Evolutionary conservation across 768 basidiomycete genomes (phyloP).

Genomic region (Amanita pallidorosea): DNA sequence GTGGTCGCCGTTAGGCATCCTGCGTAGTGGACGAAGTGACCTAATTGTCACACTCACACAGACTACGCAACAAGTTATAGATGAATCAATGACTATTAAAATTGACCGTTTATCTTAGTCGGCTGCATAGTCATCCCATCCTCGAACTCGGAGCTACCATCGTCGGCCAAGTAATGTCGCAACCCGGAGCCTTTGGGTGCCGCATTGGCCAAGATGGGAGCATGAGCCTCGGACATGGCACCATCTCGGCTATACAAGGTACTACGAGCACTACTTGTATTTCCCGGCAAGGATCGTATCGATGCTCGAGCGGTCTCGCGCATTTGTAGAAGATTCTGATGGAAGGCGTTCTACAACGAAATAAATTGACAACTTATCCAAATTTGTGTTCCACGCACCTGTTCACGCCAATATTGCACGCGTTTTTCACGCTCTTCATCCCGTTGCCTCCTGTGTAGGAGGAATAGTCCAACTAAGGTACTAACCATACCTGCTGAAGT

Average conservation of each 20-base stretch:
- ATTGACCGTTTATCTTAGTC: conserved; percentile 23
- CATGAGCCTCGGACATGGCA: conserved; percentile 41
- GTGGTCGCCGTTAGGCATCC: conserved; percentile 53
- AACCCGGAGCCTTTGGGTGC: conserved; percentile 45
- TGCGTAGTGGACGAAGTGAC: conserved; percentile 7
- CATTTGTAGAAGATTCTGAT: conserved; percentile 74
- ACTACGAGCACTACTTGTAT: conserved; percentile 35
- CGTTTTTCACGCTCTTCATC: conserved; percentile 74
- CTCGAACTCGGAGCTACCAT: conserved; percentile 37
- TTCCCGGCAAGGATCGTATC: conserved; percentile 42
- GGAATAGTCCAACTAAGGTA: conserved; percentile 57
- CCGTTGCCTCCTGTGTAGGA: conserved; percentile 62
- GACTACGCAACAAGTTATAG: conserved; percentile 12
- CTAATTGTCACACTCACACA: too few species aligned
- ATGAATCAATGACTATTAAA: conserved; percentile 62
- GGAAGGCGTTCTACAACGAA: conserved; percentile 53
- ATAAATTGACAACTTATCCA: conserved; percentile 3
- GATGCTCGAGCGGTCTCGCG: conserved; percentile 63
- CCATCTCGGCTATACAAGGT: conserved; percentile 36
- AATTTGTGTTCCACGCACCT: conserved; percentile 28
- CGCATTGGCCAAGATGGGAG: conserved; percentile 40
- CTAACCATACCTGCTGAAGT: conserved; percentile 54
- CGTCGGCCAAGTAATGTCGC: conserved; percentile 40
- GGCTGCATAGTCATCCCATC: conserved; percentile 36
- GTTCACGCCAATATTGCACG: conserved; percentile 84